Base-by-base conservation (phyloP, 257 asterid species). In the Scutellaria baicalensis region DNA sequence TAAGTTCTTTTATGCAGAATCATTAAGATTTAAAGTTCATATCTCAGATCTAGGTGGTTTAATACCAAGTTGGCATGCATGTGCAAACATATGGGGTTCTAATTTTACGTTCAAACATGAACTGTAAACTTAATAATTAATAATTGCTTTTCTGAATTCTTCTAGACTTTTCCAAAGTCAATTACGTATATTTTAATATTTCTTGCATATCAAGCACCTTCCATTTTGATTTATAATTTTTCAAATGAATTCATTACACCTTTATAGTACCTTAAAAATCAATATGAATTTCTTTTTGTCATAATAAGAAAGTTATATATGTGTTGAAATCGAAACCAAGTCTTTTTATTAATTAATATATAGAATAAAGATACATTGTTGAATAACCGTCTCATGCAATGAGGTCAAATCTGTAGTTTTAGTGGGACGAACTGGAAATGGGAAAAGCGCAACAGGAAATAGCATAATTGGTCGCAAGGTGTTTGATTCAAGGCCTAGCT, bases 41-140 rank as follows among this genome's bases (percentile, higher is more conserved):
- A 33, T 60, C 56, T 16, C 66, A 74, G 77, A 73, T 74, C 79
- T 73, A 74, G 64, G 70, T 64, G 70, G 48, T 35, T 52, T 7
- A 4, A 12, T 35, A 62, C 63, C 68, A 64, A 51, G 55, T 72
- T 68, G 69, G 60, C 83, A 78, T 78, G 83, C 20, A n/a, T 40
- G 33, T 77, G 78, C 77, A 21, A 6, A 35, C n/a, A 40, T 16
- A 64, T 70, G 65, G 59, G 49, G 56, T 77, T 70, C 33, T 66
- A 21, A 56, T 69, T 75, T 33, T 50, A 61, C 8, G 14, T 42
- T 55, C 52, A 17, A 10, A 52, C 23, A 68, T 78, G 20, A 78
- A 45, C 61, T 68, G 61, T 44, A 79, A 45, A 13, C 44, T 40
- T 40, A 63, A n/a, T n/a, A n/a, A n/a, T n/a, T n/a, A n/a, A n/a